Conservation (phyloP, 176 grass and related monocot species). For the Olyra latifolia region DNA sequence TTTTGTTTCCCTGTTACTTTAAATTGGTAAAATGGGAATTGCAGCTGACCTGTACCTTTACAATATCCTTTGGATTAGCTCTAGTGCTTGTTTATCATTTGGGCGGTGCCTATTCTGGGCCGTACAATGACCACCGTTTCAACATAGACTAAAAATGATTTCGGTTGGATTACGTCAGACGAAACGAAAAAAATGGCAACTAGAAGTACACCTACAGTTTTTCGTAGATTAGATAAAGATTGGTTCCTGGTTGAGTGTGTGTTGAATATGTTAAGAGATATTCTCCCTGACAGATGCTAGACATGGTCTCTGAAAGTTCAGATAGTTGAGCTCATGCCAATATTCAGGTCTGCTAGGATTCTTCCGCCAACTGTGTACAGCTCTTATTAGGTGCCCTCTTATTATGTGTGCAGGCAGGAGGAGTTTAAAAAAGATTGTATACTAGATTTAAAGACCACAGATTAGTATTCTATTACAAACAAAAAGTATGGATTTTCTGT, state of each 20-base stretch:
- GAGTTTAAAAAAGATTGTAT: not conserved
- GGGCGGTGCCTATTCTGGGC: not conserved
- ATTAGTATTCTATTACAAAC: not conserved
- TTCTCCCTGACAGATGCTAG: not conserved
- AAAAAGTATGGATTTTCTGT: not conserved
- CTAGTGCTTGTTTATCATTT: not conserved
- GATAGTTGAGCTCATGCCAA: not conserved
- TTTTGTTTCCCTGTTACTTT: not conserved
- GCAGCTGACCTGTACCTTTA: not conserved
- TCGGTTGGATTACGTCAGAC: not conserved
- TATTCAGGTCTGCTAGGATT: not conserved
- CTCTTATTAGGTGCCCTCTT: not conserved
- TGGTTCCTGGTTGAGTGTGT: not conserved
- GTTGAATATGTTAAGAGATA: not conserved
- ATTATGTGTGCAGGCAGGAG: not conserved
- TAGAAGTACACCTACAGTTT: not conserved
- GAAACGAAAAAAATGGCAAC: not conserved
- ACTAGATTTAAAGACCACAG: not conserved
- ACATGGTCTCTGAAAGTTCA: not conserved
- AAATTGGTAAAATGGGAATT: not conserved
- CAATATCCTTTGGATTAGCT: not conserved
- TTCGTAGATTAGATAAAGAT: not conserved
- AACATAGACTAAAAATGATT: not conserved
- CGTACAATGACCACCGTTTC: not conserved
- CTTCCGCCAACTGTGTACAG: not conserved